Base-by-base conservation (phyloP, 1,139 yeast genomes). In the Kurtzmaniella quercitrusa region DNA sequence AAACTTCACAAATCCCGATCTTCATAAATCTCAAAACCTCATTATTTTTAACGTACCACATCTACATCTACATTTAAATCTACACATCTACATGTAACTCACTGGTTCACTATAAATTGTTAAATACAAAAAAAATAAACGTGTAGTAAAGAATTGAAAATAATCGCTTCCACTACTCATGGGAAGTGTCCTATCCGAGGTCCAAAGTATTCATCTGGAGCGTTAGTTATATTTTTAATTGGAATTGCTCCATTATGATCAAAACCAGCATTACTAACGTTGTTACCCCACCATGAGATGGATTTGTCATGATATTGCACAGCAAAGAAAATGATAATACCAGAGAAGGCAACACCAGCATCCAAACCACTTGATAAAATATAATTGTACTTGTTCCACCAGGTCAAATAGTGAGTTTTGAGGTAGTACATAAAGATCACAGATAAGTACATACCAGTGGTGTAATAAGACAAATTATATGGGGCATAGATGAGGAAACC, bases 311-410 rank as follows among this genome's bases (percentile, higher is more conserved):
- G 65, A 50, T 66, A 74, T 52, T 71, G 74, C 11, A 75, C 78
- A 3, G 79, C 67, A 52, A 78, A 77, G 63, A 77, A 79, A 39
- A 78, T 73, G 40, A 79, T 64, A 36, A 76, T 59, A 1, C 76
- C 71, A 38, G 71, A 55, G 44, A 75, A 68, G 0, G 82, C 82
- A 37, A 76, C 65, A 39, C 83, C 84, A 6, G 82, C 76, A 51
- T 76, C 81, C 40, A 78, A 55, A n/a, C 75, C 81, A 33, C 74
- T 66, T 6, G 76, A 59, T 22, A 79, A 59, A 26, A 80, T 67
- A 55, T 78, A 80, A 51, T 71, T 78, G 59, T 78, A 80, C 59
- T 74, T 76, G 47, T 70, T 74, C 79, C 82, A 79, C 80, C 82
- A 73, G 19, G 67, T 60, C 32, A 60, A 52, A 53, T 68, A 74